phyloP scores from a whole-genome alignment of 169 alveolate genomes.

The Fabrea salina region DNA sequence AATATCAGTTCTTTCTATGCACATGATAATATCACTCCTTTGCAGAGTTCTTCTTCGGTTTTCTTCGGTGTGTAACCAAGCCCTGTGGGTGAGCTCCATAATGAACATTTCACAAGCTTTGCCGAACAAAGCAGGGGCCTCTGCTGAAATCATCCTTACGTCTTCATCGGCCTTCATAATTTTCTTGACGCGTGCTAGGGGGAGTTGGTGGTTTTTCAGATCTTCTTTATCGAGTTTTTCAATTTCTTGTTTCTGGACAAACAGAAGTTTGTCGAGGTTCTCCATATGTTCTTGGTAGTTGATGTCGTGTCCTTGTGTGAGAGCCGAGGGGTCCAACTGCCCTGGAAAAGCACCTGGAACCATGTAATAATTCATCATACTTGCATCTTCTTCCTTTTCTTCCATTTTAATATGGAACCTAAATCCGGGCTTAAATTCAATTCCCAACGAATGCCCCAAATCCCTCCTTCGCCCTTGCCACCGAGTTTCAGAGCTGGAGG shows the following conservation, averaged over 20 bases:
- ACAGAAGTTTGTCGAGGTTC: conserved; percentile 18
- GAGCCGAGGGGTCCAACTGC: too few species aligned
- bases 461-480: too few species aligned
- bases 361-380: too few species aligned
- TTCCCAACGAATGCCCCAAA: too few species aligned
- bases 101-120: conserved; percentile 96
- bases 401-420: too few species aligned
- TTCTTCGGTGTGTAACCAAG: conserved; percentile 91
- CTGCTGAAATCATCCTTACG: conserved; percentile 93
- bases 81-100: conserved; percentile 90
- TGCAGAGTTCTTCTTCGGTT: conserved; percentile 89
- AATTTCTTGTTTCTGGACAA: conserved; percentile 13
- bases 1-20: conserved; percentile 85
- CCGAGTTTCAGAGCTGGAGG: too few species aligned
- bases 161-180: conserved; percentile 96
- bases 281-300: conserved; percentile 3
- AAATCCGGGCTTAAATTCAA: too few species aligned
- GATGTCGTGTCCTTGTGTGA: too few species aligned
- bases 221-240: neutral
- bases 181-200: conserved; percentile 94
- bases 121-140: conserved; percentile 94
- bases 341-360: too few species aligned
- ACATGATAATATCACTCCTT: conserved; percentile 53
- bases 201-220: conserved; percentile 66
- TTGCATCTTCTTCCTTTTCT: too few species aligned